phyloP scores from a whole-genome alignment of 257 asterid genomes.

The Solanum chilense region DNA sequence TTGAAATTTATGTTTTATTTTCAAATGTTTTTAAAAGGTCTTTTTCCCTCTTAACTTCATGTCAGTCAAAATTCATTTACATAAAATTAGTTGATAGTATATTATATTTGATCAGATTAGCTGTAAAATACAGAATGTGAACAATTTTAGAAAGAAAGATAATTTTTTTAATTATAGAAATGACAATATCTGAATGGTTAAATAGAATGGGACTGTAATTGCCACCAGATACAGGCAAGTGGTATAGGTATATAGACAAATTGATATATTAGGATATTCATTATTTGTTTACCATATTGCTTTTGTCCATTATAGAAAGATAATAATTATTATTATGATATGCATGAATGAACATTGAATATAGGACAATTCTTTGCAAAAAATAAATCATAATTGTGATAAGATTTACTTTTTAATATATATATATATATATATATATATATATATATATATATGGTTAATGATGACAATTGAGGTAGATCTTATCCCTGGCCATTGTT shows the following conservation, averaged over 20 bases:
- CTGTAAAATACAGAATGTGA: neutral
- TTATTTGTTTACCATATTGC: neutral
- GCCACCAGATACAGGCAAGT: neutral
- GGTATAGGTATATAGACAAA: neutral
- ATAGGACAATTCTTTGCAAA: neutral
- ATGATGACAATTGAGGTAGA: neutral
- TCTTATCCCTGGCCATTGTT: neutral
- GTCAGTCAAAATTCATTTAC: no score
- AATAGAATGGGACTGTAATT: neutral
- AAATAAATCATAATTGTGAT: neutral
- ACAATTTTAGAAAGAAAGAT: neutral
- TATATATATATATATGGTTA: neutral
- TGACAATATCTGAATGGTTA: neutral
- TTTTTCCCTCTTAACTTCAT: no score
- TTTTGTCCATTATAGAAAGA: neutral
- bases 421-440: no score
- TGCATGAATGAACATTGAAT: neutral
- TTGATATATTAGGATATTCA: neutral
- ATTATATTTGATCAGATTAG: neutral
- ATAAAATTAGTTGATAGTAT: neutral
- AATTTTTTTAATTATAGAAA: neutral
- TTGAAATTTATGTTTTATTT: no score
- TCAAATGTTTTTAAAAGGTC: no score
- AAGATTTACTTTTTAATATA: neutral
- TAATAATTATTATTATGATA: neutral